Conservation (phyloP, 1,139 yeast genomes). For the Kluyveromyces sp. region DNA sequence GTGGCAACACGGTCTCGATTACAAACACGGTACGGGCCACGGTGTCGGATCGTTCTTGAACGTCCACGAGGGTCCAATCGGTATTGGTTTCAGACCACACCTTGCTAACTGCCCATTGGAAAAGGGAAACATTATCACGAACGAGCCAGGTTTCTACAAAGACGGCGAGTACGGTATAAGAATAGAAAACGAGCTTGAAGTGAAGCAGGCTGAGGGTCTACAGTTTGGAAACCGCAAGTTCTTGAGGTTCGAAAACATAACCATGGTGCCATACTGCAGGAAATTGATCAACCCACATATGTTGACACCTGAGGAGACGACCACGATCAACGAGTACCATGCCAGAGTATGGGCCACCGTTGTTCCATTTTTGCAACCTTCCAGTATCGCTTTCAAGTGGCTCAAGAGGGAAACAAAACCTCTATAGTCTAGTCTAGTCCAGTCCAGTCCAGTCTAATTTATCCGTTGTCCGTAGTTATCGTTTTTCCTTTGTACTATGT, state of each 20-base stretch:
- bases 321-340: conserved; percentile 68
- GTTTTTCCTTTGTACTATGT: too few species aligned
- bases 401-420: conserved; percentile 62
- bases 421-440: conserved; percentile 15
- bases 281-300: conserved; percentile 53
- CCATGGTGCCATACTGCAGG: conserved; percentile 81
- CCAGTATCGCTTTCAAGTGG: conserved; percentile 59
- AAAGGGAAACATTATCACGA: conserved; percentile 71
- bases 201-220: conserved; percentile 30
- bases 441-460: background rate
- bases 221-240: conserved; percentile 49
- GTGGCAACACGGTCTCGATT: conserved; percentile 85
- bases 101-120: conserved; percentile 28
- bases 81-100: conserved; percentile 61
- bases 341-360: conserved; percentile 50
- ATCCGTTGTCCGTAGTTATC: too few species aligned
- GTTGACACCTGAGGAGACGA: conserved; percentile 54
- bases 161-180: conserved; percentile 92
- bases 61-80: conserved; percentile 96
- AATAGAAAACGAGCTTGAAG: conserved; percentile 73
- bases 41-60: conserved; percentile 92
- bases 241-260: conserved; percentile 74
- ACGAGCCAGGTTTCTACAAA: conserved; percentile 95
- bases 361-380: conserved; percentile 40
- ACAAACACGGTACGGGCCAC: conserved; percentile 95